These are phyloP conservation scores for Hypoxylon sp. DNA, from an alignment of 2,329 filamentous ascomycete genomes.

Conservation along the genomic window DNA sequence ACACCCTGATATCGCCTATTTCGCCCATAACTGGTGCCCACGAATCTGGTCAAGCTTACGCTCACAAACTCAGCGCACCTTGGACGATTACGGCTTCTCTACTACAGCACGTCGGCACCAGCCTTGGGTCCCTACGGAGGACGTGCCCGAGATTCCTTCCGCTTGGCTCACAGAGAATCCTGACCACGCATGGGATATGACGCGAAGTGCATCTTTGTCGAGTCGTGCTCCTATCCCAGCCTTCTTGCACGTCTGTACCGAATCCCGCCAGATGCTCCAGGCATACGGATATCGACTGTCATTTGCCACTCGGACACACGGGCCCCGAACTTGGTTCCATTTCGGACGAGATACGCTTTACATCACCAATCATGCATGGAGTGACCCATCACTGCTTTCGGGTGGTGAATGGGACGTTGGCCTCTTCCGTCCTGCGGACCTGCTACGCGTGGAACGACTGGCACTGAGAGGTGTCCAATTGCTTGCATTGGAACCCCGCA, in stretches of 20 bases:
- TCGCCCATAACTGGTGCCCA: conserved; percentile 35
- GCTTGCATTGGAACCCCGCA: not conserved
- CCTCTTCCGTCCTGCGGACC: conserved; percentile 37
- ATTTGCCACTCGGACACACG: conserved; percentile 41
- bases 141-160: conserved; percentile 29
- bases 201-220: conserved; percentile 31
- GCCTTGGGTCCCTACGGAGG: conserved; percentile 34
- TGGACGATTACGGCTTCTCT: conserved; percentile 33
- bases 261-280: conserved; percentile 46
- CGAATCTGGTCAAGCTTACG: not conserved
- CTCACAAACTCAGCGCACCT: conserved; percentile 9
- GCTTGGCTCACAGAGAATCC: conserved; percentile 23
- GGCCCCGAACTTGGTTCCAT: conserved; percentile 43
- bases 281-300: conserved; percentile 39
- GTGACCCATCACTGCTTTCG: conserved; percentile 9
- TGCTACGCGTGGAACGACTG: conserved; percentile 34
- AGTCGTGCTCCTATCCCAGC: conserved; percentile 44
- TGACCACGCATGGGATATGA: conserved; percentile 30
- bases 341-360: conserved; percentile 41
- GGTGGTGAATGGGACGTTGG: conserved; percentile 38
- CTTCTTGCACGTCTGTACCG: conserved; percentile 47
- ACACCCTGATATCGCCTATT: conserved; percentile 38
- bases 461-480: conserved; percentile 12
- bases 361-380: not conserved
- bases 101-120: conserved; percentile 12